Evolutionary conservation across 2,329 filamentous ascomycete genomes (phyloP), one percentile per base, ranked within the genome.

Genomic region (Herpotrichia juniperi): DNA sequence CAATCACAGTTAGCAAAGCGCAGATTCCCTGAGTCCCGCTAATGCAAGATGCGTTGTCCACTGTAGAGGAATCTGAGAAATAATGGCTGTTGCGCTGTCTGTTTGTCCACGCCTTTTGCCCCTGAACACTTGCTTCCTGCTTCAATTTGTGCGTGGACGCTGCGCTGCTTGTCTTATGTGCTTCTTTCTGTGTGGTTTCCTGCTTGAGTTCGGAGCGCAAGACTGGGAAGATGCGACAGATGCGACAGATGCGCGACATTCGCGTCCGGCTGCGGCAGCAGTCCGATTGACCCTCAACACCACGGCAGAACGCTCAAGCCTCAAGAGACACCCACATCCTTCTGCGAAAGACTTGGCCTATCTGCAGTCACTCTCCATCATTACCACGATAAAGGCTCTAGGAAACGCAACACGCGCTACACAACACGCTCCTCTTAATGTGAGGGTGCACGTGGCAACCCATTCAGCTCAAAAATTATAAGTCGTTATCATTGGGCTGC

Each of bases 21-120:
- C 56, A 47, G 53, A 57, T 65, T 63, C 54, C 64, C 63, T 66
- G 62, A 62, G 22, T 42, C 61, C 30, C 67, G 67, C 69, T 72
- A 72, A 72, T 71, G 69, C 67, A 68, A 55, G 65, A 69, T 72
- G 69, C 69, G 67, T 68, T 72, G 69, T 70, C 67, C 67, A 69
- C 63, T 66, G 65, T 59, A 59, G 48, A 51, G 24, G 61, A n/a
- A 58, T 58, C 61, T 61, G 56, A 57, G 57, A 64, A 67, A 67
- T 64, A 66, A 65, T 68, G 62, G 19, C 53, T 58, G 52, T 46
- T 46, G 51, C 53, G 54, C 52, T 50, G 25, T 32, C 34, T 40
- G 43, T 45, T 26, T 17, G 22, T 50, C 50, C 19, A n/a, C 45
- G 48, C 28, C 44, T 50, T 46, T 46, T 55, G 40, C 54, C 40